phyloP scores from a whole-genome alignment of 345 rosid species.

The Eutrema japonicum region DNA sequence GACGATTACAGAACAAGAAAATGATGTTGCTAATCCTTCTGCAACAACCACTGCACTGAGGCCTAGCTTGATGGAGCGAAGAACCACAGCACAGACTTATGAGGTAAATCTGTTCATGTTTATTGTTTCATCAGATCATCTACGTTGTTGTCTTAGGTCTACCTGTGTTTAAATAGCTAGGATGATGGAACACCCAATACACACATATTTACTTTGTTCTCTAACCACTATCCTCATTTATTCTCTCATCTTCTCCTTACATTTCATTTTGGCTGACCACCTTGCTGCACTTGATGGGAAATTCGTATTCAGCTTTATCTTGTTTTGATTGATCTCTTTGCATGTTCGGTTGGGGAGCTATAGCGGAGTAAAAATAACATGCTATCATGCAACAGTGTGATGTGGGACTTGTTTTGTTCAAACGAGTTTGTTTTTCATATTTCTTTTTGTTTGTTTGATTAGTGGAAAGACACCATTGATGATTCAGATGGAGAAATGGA shows the following conservation, averaged over 20 bases:
- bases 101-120: slow-evolving; percentile 24
- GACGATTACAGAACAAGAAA: slow-evolving; percentile 15
- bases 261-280: slow-evolving; percentile 12
- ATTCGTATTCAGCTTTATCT: slow-evolving; percentile 14
- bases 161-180: slow-evolving; percentile 20
- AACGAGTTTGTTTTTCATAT: slow-evolving; percentile 8
- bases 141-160: not conserved
- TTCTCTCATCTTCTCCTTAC: not conserved
- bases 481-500: slow-evolving; percentile 34
- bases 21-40: slow-evolving; percentile 27
- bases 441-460: slow-evolving; percentile 33
- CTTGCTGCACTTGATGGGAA: slow-evolving; percentile 13
- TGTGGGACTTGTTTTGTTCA: slow-evolving; percentile 18
- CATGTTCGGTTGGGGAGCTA: not conserved
- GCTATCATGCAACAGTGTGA: not conserved
- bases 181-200: slow-evolving; percentile 1
- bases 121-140: slow-evolving; percentile 3
- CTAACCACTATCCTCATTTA: not conserved
- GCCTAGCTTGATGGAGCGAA: slow-evolving; percentile 41
- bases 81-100: slow-evolving; percentile 35
- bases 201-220: slow-evolving; percentile 1
- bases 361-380: slow-evolving; percentile 4
- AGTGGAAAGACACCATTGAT: slow-evolving; percentile 47
- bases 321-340: slow-evolving; percentile 9
- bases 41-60: not conserved